Conservation (phyloP, 2,329 filamentous ascomycete genomes). For the Ophiostoma ulmi region DNA sequence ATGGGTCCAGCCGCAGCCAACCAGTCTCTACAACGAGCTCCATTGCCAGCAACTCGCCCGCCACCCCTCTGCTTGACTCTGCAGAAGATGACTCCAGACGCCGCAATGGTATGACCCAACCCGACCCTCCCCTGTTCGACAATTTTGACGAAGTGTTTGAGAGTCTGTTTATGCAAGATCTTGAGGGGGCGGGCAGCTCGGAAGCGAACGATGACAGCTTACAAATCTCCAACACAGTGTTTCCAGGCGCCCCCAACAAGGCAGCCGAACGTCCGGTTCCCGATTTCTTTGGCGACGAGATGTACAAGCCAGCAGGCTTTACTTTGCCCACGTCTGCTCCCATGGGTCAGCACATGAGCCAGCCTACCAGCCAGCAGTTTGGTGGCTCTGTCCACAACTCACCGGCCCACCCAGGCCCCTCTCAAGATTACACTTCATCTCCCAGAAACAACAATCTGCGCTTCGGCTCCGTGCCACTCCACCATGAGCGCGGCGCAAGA, state of each 20-base stretch:
- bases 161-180: conserved; percentile 17
- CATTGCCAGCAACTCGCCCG: conserved; percentile 54
- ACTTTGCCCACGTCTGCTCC: conserved; percentile 51
- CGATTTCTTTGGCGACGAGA: conserved; percentile 76
- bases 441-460: conserved; percentile 33
- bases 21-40: conserved; percentile 55
- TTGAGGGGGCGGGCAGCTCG: conserved; percentile 6
- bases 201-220: conserved; percentile 56
- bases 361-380: conserved; percentile 69
- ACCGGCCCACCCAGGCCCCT: conserved; percentile 40
- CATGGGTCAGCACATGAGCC: conserved; percentile 49
- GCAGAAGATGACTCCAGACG: conserved; percentile 44
- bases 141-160: conserved; percentile 7
- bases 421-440: conserved; percentile 32
- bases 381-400: conserved; percentile 39
- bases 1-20: conserved; percentile 40
- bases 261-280: conserved; percentile 74
- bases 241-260: conserved; percentile 60
- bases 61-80: conserved; percentile 49
- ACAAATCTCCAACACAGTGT: conserved; percentile 56
- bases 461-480: conserved; percentile 39
- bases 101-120: conserved; percentile 49
- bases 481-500: conserved; percentile 54
- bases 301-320: conserved; percentile 66
- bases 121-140: not conserved